Evolutionary conservation across 2,329 filamentous ascomycete species (phyloP).

Genomic region (Aquanectria penicillioides): DNA sequence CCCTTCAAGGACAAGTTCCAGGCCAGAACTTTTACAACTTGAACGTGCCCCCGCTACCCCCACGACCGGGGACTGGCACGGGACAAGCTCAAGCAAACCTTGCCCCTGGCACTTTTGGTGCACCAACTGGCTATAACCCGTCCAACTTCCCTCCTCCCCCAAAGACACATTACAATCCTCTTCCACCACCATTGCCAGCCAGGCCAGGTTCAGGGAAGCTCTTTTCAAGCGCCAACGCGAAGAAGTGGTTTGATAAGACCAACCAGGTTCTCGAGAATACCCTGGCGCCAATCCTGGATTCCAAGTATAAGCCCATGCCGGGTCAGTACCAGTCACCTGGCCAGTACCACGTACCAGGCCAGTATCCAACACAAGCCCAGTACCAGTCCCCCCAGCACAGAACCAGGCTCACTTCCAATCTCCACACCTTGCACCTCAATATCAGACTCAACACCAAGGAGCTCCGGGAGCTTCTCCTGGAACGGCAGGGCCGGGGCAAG

Average conservation of each 20-base stretch:
- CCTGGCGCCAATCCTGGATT: slow-evolving; percentile 42
- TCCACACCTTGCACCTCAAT: slow-evolving; percentile 37
- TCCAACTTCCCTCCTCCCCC: slow-evolving; percentile 45
- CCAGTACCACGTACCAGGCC: slow-evolving; percentile 8
- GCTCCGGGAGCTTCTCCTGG: slow-evolving; percentile 19
- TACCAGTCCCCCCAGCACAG: neutral
- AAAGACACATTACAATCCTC: slow-evolving; percentile 44
- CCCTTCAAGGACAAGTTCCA: slow-evolving; percentile 10
- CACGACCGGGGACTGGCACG: slow-evolving; percentile 38
- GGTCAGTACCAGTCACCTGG: slow-evolving; percentile 10
- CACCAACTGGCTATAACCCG: slow-evolving; percentile 37
- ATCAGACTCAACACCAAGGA: slow-evolving; percentile 34
- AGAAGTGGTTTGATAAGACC: slow-evolving; percentile 50
- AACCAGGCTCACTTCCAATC: slow-evolving; percentile 25
- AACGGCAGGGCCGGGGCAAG: slow-evolving; percentile 19
- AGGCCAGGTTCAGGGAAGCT: slow-evolving; percentile 37
- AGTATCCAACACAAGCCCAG: slow-evolving; percentile 1
- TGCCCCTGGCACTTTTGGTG: slow-evolving; percentile 28
- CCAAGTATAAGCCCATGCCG: slow-evolving; percentile 20
- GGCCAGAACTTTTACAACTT: slow-evolving; percentile 24
- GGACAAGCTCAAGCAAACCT: slow-evolving; percentile 25
- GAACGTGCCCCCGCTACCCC: slow-evolving; percentile 41
- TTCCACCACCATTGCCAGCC: slow-evolving; percentile 33
- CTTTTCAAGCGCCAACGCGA: slow-evolving; percentile 47
- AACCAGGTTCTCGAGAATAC: slow-evolving; percentile 47